Evolutionary conservation across 83 land plant genomes (phyloP).

Genomic region (Picea engelmannii): DNA sequence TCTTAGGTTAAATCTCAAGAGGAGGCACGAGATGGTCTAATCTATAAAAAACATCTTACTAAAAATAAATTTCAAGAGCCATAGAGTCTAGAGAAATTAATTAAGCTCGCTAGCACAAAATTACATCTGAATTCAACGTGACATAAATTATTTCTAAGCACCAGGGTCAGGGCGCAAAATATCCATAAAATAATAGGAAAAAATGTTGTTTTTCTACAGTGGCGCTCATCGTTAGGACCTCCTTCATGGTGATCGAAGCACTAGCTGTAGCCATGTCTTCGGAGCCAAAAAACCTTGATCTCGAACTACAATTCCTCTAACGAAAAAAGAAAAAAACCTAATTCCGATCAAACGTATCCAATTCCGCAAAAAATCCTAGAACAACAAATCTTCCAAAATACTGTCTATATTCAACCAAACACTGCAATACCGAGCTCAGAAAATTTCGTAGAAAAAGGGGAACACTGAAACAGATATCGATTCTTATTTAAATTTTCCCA

Average conservation of each 20-base stretch:
- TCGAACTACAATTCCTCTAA: background rate
- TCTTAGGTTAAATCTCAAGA: too few species aligned
- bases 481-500: too few species aligned
- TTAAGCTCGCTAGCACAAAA: too few species aligned
- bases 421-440: background rate
- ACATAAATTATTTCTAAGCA: background rate
- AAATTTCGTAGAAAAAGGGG: background rate
- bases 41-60: too few species aligned
- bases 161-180: background rate
- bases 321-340: background rate
- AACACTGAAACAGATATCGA: too few species aligned
- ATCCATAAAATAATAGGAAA: background rate
- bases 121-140: background rate
- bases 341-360: background rate
- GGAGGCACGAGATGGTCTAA: too few species aligned
- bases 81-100: background rate
- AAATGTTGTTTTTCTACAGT: background rate
- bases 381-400: background rate
- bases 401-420: background rate
- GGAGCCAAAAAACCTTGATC: background rate
- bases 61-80: background rate
- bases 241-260: slow-evolving; percentile 83
- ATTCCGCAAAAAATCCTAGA: background rate
- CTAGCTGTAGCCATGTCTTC: slow-evolving; percentile 74
- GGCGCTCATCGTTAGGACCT: slow-evolving; percentile 56